Conservation (phyloP, 2,329 filamentous ascomycete genomes). For the Aureobasidium lini region DNA sequence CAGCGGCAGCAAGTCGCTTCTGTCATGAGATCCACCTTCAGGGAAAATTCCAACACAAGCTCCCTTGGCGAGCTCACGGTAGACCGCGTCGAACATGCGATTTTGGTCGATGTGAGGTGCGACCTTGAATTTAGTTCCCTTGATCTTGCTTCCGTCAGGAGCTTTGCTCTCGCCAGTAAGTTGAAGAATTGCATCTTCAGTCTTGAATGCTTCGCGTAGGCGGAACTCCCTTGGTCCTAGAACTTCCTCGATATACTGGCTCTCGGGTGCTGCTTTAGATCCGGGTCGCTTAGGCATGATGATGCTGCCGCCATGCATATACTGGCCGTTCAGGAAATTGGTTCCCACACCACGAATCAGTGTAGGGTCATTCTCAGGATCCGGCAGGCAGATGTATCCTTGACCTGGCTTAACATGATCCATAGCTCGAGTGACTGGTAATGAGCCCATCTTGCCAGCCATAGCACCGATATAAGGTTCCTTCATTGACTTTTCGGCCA, state of each 20-base stretch:
- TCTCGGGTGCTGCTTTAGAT: conserved; percentile 66
- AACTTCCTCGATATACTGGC: conserved; percentile 79
- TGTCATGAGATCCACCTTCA: conserved; percentile 91
- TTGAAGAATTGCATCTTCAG: conserved; percentile 65
- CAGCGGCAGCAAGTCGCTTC: conserved; percentile 83
- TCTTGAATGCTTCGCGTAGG: conserved; percentile 80
- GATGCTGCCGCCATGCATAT: conserved; percentile 71
- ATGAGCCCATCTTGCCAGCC: conserved; percentile 75
- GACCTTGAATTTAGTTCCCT: conserved; percentile 76
- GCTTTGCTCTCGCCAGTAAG: conserved; percentile 60
- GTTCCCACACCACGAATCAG: conserved; percentile 73
- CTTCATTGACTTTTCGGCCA: conserved; percentile 94
- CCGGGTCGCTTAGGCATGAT: conserved; percentile 65
- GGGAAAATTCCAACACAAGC: conserved; percentile 96
- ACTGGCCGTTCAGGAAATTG: conserved; percentile 64
- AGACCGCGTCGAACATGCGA: conserved; percentile 91
- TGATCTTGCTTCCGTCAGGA: conserved; percentile 60
- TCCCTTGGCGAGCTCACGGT: conserved; percentile 69
- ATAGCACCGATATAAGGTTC: conserved; percentile 81
- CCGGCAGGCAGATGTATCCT: conserved; percentile 80
- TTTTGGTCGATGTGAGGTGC: conserved; percentile 92
- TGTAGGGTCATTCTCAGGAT: conserved; percentile 76
- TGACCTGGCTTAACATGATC: conserved; percentile 74
- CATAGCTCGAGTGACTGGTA: conserved; percentile 88
- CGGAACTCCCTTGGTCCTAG: conserved; percentile 71